Evolutionary conservation across 257 asterid species (phyloP).

Genomic region (Capsicum baccatum): DNA sequence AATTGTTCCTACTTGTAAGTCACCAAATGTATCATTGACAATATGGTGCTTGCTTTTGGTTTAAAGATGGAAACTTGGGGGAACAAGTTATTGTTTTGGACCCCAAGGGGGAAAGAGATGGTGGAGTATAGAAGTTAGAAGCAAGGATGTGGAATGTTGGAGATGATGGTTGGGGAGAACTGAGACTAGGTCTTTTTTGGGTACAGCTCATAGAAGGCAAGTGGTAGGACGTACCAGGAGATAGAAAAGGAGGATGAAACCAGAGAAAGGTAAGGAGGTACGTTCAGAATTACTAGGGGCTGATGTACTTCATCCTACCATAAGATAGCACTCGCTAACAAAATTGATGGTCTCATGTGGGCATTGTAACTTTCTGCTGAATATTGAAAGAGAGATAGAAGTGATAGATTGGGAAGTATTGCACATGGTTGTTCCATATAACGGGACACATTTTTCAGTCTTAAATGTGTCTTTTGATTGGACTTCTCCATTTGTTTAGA

Average conservation of each 20-base stretch:
- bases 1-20: background rate
- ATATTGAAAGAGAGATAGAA: background rate
- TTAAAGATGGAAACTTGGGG: slow-evolving; percentile 16
- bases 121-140: background rate
- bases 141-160: background rate
- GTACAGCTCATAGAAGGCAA: background rate
- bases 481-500: background rate
- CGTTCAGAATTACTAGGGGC: background rate
- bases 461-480: background rate
- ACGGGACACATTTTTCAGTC: background rate
- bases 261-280: background rate
- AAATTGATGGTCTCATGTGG: background rate
- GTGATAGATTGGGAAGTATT: background rate
- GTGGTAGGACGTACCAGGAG: background rate
- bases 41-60: slow-evolving; percentile 8
- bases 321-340: background rate
- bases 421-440: background rate
- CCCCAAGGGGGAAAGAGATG: background rate
- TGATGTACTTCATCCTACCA: background rate
- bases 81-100: background rate
- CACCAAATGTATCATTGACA: background rate
- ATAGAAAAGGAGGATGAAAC: background rate
- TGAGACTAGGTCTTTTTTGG: background rate
- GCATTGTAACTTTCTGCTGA: background rate
- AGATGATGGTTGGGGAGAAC: background rate